Evolutionary conservation across 2,329 filamentous ascomycete species (phyloP).

Genomic region (Ophiostoma triangulosporum): DNA sequence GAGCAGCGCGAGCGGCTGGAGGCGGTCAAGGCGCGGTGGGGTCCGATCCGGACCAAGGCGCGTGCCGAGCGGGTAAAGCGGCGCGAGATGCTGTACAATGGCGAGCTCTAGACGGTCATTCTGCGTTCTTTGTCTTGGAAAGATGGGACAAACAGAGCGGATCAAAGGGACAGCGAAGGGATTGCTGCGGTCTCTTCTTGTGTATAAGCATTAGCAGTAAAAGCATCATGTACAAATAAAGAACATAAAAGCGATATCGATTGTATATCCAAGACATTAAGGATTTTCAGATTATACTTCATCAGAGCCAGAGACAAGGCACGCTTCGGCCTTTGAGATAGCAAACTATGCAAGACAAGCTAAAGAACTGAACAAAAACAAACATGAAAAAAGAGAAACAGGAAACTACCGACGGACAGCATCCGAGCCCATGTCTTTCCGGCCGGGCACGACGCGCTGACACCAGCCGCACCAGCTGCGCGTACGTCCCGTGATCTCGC

Average conservation of each 20-base stretch:
- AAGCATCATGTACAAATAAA: slow-evolving; percentile 1
- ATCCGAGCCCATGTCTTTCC: slow-evolving; percentile 26
- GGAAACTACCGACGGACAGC: neutral
- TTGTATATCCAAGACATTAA: too few species aligned
- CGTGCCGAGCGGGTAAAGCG: slow-evolving; percentile 42
- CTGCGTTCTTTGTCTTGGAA: neutral
- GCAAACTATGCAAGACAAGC: neutral
- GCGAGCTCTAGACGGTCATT: slow-evolving; percentile 21
- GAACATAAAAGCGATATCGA: neutral
- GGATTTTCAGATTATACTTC: too few species aligned
- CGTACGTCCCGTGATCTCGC: slow-evolving; percentile 54
- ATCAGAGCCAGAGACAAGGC: neutral
- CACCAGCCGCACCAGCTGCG: slow-evolving; percentile 94
- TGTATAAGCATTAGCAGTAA: neutral
- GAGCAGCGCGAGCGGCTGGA: slow-evolving; percentile 32
- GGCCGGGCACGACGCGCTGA: slow-evolving; percentile 54
- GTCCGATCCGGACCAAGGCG: slow-evolving; percentile 39
- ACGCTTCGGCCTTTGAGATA: neutral
- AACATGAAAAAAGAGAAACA: neutral
- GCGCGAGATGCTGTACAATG: slow-evolving; percentile 36
- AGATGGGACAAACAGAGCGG: neutral
- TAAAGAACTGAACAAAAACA: neutral
- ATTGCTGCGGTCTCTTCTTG: neutral
- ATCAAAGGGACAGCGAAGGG: neutral
- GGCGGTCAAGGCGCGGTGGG: slow-evolving; percentile 41